These are phyloP conservation scores for Malus orientalis DNA, from an alignment of 306 rosid species.

Conservation along the genomic window DNA sequence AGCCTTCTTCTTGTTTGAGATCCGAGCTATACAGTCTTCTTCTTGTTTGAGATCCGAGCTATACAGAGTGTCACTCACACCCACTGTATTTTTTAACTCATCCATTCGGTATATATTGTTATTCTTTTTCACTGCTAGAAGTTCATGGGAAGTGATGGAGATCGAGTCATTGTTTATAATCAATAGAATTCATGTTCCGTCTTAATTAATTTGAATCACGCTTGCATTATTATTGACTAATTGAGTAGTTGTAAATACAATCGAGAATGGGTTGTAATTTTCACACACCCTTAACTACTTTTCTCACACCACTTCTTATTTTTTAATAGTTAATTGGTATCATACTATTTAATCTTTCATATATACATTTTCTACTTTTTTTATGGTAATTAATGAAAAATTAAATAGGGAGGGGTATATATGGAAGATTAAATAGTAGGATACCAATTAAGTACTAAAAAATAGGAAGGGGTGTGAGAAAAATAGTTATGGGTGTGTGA, in stretches of 20 bases:
- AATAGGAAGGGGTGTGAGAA: no score
- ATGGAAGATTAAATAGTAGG: no score
- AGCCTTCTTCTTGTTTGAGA: not conserved
- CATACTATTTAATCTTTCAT: no score
- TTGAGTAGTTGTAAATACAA: not conserved
- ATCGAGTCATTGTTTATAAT: not conserved
- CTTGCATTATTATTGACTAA: not conserved
- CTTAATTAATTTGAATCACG: not conserved
- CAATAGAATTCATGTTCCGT: not conserved
- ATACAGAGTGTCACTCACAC: constrained; percentile 40
- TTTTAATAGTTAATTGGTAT: no score
- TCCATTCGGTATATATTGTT: constrained; percentile 1
- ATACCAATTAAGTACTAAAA: no score
- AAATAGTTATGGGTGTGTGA: no score
- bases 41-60: constrained; percentile 85
- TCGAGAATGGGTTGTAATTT: not conserved
- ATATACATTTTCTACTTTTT: no score
- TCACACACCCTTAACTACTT: no score
- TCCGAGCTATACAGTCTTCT: not conserved
- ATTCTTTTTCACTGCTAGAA: no score
- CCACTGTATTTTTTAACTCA: constrained; percentile 26
- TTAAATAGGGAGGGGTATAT: no score
- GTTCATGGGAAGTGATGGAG: not conserved
- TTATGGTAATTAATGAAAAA: no score
- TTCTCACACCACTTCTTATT: no score